These are phyloP conservation scores for Auxenochlorella protothecoides DNA, from an alignment of 139 green algal genomes.

Conservation along the genomic window DNA sequence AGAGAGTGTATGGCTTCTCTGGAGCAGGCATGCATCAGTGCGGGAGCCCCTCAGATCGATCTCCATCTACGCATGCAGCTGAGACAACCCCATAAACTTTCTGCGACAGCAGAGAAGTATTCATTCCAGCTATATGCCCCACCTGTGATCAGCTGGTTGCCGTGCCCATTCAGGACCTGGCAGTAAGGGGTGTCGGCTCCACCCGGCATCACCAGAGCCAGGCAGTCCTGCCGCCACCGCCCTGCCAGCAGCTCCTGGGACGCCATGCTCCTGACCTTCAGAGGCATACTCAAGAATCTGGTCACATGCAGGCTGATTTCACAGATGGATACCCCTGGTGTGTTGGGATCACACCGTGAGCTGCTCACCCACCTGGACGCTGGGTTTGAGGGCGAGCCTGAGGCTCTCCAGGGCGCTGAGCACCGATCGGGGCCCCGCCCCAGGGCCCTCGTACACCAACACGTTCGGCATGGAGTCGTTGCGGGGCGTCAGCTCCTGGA, in stretches of 20 bases:
- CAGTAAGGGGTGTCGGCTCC: slow-evolving; percentile 70
- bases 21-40: not conserved
- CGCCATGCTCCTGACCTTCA: slow-evolving; percentile 27
- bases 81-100: not conserved
- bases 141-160: slow-evolving; percentile 52
- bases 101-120: not conserved
- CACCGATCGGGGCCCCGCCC: too few species aligned
- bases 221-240: slow-evolving; percentile 23
- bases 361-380: too few species aligned
- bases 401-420: too few species aligned
- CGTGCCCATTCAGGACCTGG: slow-evolving; percentile 48
- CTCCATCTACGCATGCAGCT: not conserved
- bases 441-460: too few species aligned
- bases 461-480: too few species aligned
- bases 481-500: too few species aligned
- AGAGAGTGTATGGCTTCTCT: not conserved
- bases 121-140: not conserved
- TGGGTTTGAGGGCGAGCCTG: too few species aligned
- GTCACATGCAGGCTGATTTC: too few species aligned
- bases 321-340: too few species aligned
- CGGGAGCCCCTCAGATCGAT: not conserved
- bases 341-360: too few species aligned
- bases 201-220: slow-evolving; percentile 55
- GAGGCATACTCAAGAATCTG: too few species aligned
- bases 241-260: slow-evolving; percentile 37